phyloP scores from a whole-genome alignment of 352 stramenopile species.

The Globisporangium perplexum region DNA sequence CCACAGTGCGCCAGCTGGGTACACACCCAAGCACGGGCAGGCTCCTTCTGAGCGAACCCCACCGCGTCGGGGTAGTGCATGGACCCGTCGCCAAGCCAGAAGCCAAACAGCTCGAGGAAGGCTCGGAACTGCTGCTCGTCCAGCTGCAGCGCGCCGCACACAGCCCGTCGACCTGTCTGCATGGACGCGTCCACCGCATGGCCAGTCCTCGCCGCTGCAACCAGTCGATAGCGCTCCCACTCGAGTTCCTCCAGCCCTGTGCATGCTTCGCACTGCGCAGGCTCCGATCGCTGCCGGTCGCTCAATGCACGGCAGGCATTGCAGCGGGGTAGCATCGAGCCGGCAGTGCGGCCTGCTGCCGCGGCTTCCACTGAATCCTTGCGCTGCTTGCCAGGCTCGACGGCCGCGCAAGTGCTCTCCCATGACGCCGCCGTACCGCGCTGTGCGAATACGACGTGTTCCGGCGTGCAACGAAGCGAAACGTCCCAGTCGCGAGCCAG shows the following conservation, averaged over 20 bases:
- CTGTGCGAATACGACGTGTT: constrained; percentile 10
- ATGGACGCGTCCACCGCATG: constrained; percentile 5
- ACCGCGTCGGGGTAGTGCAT: constrained; percentile 1
- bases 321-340: constrained; percentile 9
- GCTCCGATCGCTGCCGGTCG: neutral
- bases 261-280: constrained; percentile 6
- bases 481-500: neutral
- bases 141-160: constrained; percentile 5
- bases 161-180: neutral
- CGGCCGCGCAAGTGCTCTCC: constrained; percentile 4
- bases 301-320: constrained; percentile 6
- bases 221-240: constrained; percentile 9
- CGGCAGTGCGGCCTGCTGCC: constrained; percentile 5
- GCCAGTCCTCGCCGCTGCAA: constrained; percentile 8
- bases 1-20: constrained; percentile 5
- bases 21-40: constrained; percentile 6
- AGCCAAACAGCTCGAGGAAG: constrained; percentile 8
- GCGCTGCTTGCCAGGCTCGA: constrained; percentile 1
- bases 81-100: constrained; percentile 5
- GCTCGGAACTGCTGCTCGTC: constrained; percentile 8
- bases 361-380: constrained; percentile 2
- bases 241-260: constrained; percentile 4
- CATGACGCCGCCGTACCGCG: constrained; percentile 4
- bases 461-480: constrained; percentile 8
- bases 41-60: constrained; percentile 3